phyloP scores from a whole-genome alignment of 495 filamentous ascomycete species.

The Podospora australis region DNA sequence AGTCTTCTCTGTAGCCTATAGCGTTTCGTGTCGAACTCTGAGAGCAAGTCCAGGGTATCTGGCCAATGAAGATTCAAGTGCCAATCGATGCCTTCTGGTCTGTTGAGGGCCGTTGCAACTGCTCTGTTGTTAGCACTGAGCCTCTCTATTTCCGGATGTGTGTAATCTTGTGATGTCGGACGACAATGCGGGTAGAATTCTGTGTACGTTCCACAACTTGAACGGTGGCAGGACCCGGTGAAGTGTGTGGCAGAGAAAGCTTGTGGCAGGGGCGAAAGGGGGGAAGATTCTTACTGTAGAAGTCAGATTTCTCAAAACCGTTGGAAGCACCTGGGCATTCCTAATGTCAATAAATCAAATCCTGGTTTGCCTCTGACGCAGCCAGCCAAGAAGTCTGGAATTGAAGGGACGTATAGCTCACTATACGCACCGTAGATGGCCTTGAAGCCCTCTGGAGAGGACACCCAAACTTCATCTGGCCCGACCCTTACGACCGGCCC shows the following conservation, averaged over 20 bases:
- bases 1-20: slow-evolving; percentile 36
- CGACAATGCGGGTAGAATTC: too few relatives aligned
- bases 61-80: slow-evolving; percentile 14
- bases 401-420: too few relatives aligned
- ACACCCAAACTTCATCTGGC: slow-evolving; percentile 48
- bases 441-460: slow-evolving; percentile 34
- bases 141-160: background rate
- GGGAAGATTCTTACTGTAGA: slow-evolving; percentile 37
- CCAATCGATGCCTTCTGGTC: slow-evolving; percentile 16
- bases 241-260: too few relatives aligned
- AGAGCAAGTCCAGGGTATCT: slow-evolving; percentile 32
- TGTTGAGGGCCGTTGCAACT: slow-evolving; percentile 27
- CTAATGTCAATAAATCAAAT: background rate
- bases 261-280: too few relatives aligned
- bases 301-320: slow-evolving; percentile 31
- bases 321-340: slow-evolving; percentile 18
- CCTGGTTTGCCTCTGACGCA: too few relatives aligned
- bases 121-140: background rate
- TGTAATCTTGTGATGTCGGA: background rate
- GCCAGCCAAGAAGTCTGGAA: background rate
- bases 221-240: too few relatives aligned
- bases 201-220: too few relatives aligned
- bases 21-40: slow-evolving; percentile 30
- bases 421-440: slow-evolving; percentile 34
- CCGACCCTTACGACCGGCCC: slow-evolving; percentile 52